A percentile compares a stretch with the other conserved stretches of the same genome.
These are phyloP conservation scores for Porphyrellus sp. DNA, from an alignment of 1,284 basidiomycete species.

Conservation along the genomic window DNA sequence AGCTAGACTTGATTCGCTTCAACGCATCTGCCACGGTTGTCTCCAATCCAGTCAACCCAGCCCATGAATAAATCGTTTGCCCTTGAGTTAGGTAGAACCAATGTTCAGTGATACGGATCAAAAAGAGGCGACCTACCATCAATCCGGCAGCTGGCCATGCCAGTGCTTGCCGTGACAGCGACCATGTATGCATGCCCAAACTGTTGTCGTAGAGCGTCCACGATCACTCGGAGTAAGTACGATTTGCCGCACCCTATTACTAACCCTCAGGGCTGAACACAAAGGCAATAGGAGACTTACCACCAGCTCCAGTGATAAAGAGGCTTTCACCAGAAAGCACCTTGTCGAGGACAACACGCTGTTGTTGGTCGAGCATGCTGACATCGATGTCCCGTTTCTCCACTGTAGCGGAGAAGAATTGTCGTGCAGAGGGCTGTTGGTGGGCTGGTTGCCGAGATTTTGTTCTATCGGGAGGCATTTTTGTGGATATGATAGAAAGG, in stretches of 20 bases:
- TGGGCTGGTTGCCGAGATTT: background rate
- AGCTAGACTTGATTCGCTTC: background rate
- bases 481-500: background rate
- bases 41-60: background rate
- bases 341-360: background rate
- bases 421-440: background rate
- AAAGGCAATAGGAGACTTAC: background rate
- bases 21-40: background rate
- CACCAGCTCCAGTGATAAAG: background rate
- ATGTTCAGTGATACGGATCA: background rate
- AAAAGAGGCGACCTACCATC: background rate
- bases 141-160: background rate
- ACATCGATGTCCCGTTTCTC: background rate
- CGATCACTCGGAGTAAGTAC: background rate
- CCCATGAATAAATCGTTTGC: background rate
- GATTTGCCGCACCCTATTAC: background rate
- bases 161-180: background rate
- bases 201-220: background rate
- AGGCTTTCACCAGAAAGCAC: background rate
- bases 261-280: background rate
- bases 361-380: background rate
- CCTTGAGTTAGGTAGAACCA: background rate
- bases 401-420: background rate
- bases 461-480: background rate
- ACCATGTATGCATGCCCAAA: background rate